These are phyloP conservation scores for Penicillium diatomitis DNA, from an alignment of 495 filamentous ascomycete genomes.

Conservation along the genomic window DNA sequence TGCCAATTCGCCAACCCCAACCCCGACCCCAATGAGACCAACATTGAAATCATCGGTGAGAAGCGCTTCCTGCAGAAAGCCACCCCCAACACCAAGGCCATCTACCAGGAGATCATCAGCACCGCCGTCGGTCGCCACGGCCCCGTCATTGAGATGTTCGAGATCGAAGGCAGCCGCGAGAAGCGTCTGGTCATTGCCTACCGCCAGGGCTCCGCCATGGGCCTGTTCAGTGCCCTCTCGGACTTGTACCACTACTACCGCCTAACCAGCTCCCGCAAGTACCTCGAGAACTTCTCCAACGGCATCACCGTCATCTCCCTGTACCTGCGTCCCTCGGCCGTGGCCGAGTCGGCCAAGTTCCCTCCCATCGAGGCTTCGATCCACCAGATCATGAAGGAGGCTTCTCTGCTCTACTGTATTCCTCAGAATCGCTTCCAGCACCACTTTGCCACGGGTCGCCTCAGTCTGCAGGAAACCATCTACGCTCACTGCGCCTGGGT, in stretches of 20 bases:
- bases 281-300: constrained; percentile 98
- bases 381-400: constrained; percentile 98
- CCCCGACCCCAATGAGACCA: constrained; percentile 65
- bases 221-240: constrained; percentile 88
- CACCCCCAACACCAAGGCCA: constrained; percentile 85
- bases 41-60: constrained; percentile 85
- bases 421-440: constrained; percentile 91
- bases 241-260: constrained; percentile 99
- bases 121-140: constrained; percentile 74
- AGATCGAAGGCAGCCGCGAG: constrained; percentile 82
- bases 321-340: constrained; percentile 67
- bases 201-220: constrained; percentile 82
- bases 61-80: constrained; percentile 92
- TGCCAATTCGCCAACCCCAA: constrained; percentile 77
- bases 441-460: constrained; percentile 76
- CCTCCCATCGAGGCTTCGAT: constrained; percentile 88
- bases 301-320: constrained; percentile 94
- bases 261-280: constrained; percentile 90
- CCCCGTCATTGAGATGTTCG: constrained; percentile 95
- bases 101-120: constrained; percentile 89
- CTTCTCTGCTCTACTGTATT: constrained; percentile 93
- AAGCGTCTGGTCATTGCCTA: constrained; percentile 92
- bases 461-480: constrained; percentile 93
- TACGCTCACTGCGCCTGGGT: constrained; percentile 97
- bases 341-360: constrained; percentile 41